Conservation (phyloP, 768 basidiomycete species). For the Clavulina sp. region DNA sequence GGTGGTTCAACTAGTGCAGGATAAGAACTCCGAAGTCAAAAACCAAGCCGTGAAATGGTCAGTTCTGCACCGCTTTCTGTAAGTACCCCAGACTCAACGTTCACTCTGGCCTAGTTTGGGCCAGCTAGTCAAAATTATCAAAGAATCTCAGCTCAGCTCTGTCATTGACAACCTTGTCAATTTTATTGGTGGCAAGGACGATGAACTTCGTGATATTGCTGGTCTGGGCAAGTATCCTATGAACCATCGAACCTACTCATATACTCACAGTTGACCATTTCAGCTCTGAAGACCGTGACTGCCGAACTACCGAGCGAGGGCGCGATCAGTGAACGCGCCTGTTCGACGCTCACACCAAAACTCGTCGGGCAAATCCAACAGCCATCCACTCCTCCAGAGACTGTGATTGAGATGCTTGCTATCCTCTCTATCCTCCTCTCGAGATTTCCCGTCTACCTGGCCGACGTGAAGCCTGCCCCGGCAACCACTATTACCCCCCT, state of each 20-base stretch:
- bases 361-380: conserved; percentile 63
- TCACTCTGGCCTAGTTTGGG: conserved; percentile 41
- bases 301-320: conserved; percentile 73
- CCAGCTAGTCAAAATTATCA: conserved; percentile 76
- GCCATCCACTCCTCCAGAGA: conserved; percentile 59
- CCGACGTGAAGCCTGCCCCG: conserved; percentile 39
- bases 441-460: conserved; percentile 58
- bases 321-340: conserved; percentile 59
- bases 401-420: conserved; percentile 64
- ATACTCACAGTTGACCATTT: neutral
- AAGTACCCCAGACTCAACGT: neutral
- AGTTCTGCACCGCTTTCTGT: conserved; percentile 12
- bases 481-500: conserved; percentile 51
- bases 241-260: neutral
- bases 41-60: conserved; percentile 94
- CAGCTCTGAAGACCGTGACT: conserved; percentile 90
- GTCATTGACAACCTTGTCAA: conserved; percentile 83
- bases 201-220: conserved; percentile 87
- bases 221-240: conserved; percentile 47
- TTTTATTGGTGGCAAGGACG: conserved; percentile 72
- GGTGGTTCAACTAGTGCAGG: conserved; percentile 74
- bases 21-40: conserved; percentile 96
- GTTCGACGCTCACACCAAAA: conserved; percentile 70
- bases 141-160: conserved; percentile 61
- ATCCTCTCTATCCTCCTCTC: conserved; percentile 79